phyloP scores from a whole-genome alignment of 163 green algal species.

The Volvox carteri region DNA sequence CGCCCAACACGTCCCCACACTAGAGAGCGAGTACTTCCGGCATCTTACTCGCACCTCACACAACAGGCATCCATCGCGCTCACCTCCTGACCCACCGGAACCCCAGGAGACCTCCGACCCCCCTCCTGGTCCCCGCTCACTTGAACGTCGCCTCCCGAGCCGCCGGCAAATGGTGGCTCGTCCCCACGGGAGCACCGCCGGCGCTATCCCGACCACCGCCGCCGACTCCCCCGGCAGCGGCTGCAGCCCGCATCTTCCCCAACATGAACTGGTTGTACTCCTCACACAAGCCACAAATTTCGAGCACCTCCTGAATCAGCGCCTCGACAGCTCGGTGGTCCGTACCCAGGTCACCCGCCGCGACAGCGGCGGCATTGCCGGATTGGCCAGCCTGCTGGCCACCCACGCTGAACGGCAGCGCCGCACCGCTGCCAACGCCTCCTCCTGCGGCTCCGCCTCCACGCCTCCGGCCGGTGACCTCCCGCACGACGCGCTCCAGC shows the following conservation, averaged over 20 bases:
- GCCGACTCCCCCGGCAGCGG: conserved; percentile 17
- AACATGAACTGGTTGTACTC: conserved; percentile 94
- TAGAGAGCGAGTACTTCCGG: too few relatives aligned
- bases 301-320: conserved; percentile 68
- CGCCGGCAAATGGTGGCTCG: conserved; percentile 20
- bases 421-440: background rate
- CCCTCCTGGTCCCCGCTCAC: too few relatives aligned
- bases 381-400: background rate
- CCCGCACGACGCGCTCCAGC: conserved; percentile 68
- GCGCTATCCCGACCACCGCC: conserved; percentile 18
- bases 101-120: too few relatives aligned
- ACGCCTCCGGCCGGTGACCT: conserved; percentile 46
- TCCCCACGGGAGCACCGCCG: conserved; percentile 12
- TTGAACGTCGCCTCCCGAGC: conserved; percentile 64
- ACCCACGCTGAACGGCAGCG: background rate
- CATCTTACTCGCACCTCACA: too few relatives aligned
- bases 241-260: conserved; percentile 75
- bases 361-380: background rate
- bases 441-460: background rate
- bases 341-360: background rate
- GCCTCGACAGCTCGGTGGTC: conserved; percentile 60
- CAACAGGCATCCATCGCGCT: too few relatives aligned
- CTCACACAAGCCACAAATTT: conserved; percentile 74
- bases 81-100: too few relatives aligned
- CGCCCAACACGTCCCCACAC: too few relatives aligned